Percentiles rank a stretch among this genome's conserved stretches.
These are phyloP conservation scores for Gossypium davidsonii DNA, from an alignment of 441 rosid species.

Conservation along the genomic window DNA sequence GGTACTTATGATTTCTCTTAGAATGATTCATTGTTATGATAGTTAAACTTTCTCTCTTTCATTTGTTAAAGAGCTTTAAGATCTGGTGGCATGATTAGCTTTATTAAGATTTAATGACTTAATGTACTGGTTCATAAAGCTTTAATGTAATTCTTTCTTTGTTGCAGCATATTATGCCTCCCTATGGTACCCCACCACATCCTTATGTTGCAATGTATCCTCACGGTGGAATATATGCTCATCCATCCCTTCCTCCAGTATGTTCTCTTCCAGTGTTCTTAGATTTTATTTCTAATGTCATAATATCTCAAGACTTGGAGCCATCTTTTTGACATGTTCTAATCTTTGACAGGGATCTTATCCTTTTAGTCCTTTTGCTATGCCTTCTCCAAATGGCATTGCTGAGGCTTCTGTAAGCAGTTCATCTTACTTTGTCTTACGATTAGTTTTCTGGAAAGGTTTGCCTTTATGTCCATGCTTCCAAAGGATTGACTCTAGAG, in stretches of 20 bases:
- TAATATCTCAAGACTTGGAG: slow-evolving; percentile 2
- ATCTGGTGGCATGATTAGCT: not conserved
- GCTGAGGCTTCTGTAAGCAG: slow-evolving; percentile 70
- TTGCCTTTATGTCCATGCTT: slow-evolving; percentile 3
- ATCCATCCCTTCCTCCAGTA: slow-evolving; percentile 92
- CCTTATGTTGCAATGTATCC: slow-evolving; percentile 96
- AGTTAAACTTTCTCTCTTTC: not conserved
- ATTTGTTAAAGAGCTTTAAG: not conserved
- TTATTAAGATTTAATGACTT: not conserved
- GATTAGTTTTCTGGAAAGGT: slow-evolving; percentile 4
- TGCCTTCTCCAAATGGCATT: slow-evolving; percentile 89
- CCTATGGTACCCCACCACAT: slow-evolving; percentile 88
- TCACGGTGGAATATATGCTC: slow-evolving; percentile 84
- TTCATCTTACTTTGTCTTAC: slow-evolving; percentile 11
- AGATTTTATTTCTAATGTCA: slow-evolving; percentile 7
- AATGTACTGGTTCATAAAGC: not conserved
- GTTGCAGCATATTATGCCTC: slow-evolving; percentile 90
- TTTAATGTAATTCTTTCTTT: slow-evolving; percentile 8
- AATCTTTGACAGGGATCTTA: slow-evolving; percentile 65
- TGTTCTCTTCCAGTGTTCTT: slow-evolving; percentile 15
- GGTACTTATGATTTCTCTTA: slow-evolving; percentile 33
- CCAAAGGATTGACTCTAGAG: slow-evolving; percentile 16
- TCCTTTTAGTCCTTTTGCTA: slow-evolving; percentile 89
- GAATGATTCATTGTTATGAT: not conserved
- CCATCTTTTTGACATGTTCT: slow-evolving; percentile 17